Conservation (phyloP, 495 filamentous ascomycete genomes). For the Penicillium taxi region DNA sequence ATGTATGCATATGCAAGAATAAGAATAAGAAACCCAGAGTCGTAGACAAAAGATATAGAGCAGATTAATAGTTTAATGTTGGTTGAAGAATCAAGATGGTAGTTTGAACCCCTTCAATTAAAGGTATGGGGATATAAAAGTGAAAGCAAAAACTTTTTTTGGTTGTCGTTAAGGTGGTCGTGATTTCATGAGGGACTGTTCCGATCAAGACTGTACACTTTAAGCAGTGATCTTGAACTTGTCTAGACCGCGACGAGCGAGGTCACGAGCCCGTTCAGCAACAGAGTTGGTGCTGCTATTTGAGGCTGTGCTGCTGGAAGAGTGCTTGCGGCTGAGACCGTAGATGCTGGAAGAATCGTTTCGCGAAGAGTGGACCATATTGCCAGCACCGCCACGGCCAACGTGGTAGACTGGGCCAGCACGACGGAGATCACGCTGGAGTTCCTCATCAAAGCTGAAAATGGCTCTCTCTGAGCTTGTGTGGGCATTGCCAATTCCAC, state of each 20-base stretch:
- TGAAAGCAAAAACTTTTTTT: constrained; percentile 20
- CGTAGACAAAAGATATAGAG: not conserved
- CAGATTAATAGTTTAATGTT: not conserved
- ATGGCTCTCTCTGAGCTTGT: constrained; percentile 56
- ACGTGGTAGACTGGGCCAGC: constrained; percentile 68
- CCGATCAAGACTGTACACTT: constrained; percentile 1
- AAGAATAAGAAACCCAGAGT: constrained; percentile 11
- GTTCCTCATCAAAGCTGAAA: constrained; percentile 90
- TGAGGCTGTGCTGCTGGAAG: constrained; percentile 28
- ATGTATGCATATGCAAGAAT: not conserved
- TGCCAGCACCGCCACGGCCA: constrained; percentile 84
- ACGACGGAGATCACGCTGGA: constrained; percentile 57
- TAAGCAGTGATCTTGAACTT: constrained; percentile 38
- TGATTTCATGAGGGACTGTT: constrained; percentile 16
- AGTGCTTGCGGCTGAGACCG: constrained; percentile 35
- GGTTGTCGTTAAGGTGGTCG: constrained; percentile 25
- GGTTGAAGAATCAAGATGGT: not conserved
- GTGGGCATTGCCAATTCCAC: constrained; percentile 85
- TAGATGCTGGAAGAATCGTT: constrained; percentile 21
- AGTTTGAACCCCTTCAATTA: not conserved
- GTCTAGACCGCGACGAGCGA: constrained; percentile 34
- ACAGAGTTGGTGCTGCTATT: constrained; percentile 33
- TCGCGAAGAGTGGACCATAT: constrained; percentile 53
- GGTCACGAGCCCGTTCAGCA: constrained; percentile 33
- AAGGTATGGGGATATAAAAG: constrained; percentile 12